Evolutionary conservation across 164 flowering plant genomes (phyloP).

Genomic region (Vitis riparia): DNA sequence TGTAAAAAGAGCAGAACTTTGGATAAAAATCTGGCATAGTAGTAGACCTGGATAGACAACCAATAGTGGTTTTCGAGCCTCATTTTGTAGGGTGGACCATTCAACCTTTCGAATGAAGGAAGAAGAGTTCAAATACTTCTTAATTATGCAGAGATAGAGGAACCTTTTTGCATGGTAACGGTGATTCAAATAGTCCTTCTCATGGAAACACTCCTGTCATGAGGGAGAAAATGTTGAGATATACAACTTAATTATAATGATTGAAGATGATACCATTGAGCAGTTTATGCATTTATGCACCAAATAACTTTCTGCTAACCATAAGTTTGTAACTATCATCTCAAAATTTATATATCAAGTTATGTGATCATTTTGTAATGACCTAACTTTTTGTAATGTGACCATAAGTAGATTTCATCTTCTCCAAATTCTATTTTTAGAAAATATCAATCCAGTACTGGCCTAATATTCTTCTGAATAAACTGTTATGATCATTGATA

Average conservation of each 20-base stretch:
- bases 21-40: neutral
- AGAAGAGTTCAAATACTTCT: constrained; percentile 53
- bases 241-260: neutral
- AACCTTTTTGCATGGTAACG: constrained; percentile 94
- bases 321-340: too few relatives aligned
- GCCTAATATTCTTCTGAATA: too few relatives aligned
- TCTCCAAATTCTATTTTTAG: too few relatives aligned
- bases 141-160: constrained; percentile 75
- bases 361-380: too few relatives aligned
- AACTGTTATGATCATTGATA: too few relatives aligned
- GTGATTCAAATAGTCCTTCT: constrained; percentile 86
- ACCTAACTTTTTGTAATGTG: too few relatives aligned
- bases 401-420: too few relatives aligned
- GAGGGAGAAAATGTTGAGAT: neutral
- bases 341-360: too few relatives aligned
- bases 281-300: too few relatives aligned
- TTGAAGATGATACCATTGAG: neutral
- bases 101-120: constrained; percentile 45
- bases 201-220: constrained; percentile 79
- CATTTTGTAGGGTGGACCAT: constrained; percentile 79
- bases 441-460: too few relatives aligned
- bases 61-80: constrained; percentile 86
- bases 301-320: too few relatives aligned
- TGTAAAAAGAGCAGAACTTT: neutral
- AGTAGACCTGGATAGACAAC: constrained; percentile 67